Conservation (phyloP, 2,329 filamentous ascomycete genomes). For the Ceratocystiopsis minuta region DNA sequence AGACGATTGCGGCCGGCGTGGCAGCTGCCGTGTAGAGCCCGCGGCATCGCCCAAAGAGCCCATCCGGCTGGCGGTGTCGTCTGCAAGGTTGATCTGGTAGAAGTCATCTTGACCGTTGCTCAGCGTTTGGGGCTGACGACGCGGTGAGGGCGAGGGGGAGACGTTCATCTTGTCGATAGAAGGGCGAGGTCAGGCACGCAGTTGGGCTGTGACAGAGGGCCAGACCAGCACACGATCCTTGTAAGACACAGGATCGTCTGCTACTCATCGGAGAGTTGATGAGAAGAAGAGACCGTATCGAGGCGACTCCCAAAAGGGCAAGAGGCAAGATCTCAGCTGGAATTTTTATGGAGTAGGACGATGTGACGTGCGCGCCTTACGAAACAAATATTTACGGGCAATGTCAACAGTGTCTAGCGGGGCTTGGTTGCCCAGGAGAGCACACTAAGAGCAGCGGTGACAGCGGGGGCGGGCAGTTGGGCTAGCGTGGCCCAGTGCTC, state of each 20-base stretch:
- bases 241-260: too few relatives aligned
- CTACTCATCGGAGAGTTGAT: background rate
- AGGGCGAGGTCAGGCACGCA: background rate
- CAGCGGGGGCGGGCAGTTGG: background rate
- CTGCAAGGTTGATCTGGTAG: constrained; percentile 2
- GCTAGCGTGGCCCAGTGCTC: too few relatives aligned
- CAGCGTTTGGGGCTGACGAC: background rate
- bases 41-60: too few relatives aligned
- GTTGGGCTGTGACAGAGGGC: too few relatives aligned
- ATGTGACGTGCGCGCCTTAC: too few relatives aligned
- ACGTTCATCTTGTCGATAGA: background rate
- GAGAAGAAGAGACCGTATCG: background rate
- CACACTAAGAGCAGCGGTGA: constrained; percentile 3
- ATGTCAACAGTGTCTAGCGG: constrained; percentile 4
- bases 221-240: too few relatives aligned
- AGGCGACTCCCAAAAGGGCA: constrained; percentile 1
- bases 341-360: too few relatives aligned
- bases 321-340: background rate
- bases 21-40: background rate
- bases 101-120: constrained; percentile 1
- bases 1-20: background rate
- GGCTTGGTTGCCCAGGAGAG: constrained; percentile 8
- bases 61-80: too few relatives aligned
- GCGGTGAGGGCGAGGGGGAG: constrained; percentile 5
- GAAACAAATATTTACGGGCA: background rate